phyloP scores from a whole-genome alignment of 2,329 filamentous ascomycete genomes.

The Fusarium veterinarium region DNA sequence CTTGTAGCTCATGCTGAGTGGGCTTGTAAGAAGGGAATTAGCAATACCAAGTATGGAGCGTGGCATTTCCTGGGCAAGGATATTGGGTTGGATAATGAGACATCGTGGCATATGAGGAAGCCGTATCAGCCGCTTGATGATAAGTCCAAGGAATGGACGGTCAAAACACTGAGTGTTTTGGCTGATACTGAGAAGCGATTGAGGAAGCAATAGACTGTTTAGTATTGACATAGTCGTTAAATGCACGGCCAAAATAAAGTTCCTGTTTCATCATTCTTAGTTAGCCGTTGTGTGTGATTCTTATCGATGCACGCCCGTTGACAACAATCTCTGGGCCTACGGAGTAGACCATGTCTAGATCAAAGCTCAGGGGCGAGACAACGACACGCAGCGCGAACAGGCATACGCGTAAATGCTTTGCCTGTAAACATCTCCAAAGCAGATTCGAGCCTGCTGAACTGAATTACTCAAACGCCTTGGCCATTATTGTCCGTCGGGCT shows the following conservation, averaged over 20 bases:
- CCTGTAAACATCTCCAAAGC: accelerated
- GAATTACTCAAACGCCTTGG: too few relatives aligned
- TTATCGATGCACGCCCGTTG: neutral
- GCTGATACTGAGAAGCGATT: slow-evolving; percentile 47
- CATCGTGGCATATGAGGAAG: slow-evolving; percentile 55
- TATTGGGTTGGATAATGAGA: slow-evolving; percentile 51
- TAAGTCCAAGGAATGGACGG: slow-evolving; percentile 55
- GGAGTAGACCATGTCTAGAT: neutral
- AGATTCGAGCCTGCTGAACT: accelerated
- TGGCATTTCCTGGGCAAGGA: slow-evolving; percentile 55
- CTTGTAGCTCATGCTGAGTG: slow-evolving; percentile 60
- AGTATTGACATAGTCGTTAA: accelerated
- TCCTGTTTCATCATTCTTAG: accelerated
- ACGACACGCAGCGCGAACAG: accelerated
- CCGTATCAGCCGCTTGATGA: slow-evolving; percentile 55
- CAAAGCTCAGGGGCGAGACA: neutral
- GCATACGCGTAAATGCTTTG: accelerated
- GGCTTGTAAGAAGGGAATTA: slow-evolving; percentile 62
- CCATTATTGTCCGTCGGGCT: too few relatives aligned
- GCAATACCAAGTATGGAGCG: slow-evolving; percentile 59
- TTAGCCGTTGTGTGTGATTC: too few relatives aligned
- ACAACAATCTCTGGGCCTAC: neutral
- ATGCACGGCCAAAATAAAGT: accelerated
- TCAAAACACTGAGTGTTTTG: slow-evolving; percentile 54
- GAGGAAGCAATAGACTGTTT: neutral